Evolutionary conservation across 192 early-diverging fungal species (phyloP).

Genomic region (Coemansia sp.): DNA sequence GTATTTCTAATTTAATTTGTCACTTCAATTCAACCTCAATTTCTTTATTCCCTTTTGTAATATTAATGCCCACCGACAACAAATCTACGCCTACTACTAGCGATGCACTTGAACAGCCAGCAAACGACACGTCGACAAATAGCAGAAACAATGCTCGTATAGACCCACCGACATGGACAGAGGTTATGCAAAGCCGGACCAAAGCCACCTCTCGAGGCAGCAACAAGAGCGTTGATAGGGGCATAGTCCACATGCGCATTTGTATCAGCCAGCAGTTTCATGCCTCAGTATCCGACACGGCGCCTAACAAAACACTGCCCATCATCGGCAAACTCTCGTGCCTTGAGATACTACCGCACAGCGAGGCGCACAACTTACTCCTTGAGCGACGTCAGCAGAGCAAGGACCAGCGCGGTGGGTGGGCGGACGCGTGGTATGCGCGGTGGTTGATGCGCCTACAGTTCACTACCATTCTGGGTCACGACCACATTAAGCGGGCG

Average conservation of each 20-base stretch:
- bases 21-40: not conserved
- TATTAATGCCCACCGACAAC: constrained; percentile 3
- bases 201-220: not conserved
- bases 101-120: not conserved
- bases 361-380: constrained; percentile 4
- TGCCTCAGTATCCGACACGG: not conserved
- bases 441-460: constrained; percentile 19
- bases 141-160: not conserved
- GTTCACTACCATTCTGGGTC: constrained; percentile 10
- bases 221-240: not conserved
- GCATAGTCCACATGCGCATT: not conserved
- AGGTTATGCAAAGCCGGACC: constrained; percentile 21
- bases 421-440: constrained; percentile 23
- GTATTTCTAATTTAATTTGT: not conserved
- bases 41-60: not conserved
- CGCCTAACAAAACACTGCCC: not conserved
- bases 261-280: constrained; percentile 6
- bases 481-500: constrained; percentile 2
- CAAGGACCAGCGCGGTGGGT: not conserved
- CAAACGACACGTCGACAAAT: not conserved
- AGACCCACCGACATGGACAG: constrained; percentile 18
- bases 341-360: constrained; percentile 9
- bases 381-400: not conserved
- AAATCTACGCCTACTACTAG: not conserved
- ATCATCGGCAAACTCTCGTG: constrained; percentile 7